Evolutionary conservation across 371 early-diverging fungal genomes (phyloP).

Genomic region (Phascolomyces articulosus): DNA sequence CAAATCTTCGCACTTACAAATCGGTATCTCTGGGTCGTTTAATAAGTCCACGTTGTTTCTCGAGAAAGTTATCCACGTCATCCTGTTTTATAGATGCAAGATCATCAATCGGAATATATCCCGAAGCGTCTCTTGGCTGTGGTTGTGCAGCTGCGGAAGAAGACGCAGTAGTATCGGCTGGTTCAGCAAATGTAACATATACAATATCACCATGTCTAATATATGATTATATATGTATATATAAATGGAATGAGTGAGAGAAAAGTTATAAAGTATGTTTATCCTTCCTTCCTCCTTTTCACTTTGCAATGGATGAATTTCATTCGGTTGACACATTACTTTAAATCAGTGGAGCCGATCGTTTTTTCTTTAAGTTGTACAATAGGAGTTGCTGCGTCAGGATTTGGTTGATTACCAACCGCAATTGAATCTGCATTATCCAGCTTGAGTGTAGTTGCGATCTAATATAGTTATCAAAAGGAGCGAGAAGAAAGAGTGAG

Average conservation of each 20-base stretch:
- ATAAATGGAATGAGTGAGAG: background rate
- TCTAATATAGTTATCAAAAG: conserved; percentile 17
- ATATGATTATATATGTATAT: background rate
- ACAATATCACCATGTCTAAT: conserved; percentile 84
- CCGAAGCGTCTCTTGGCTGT: conserved; percentile 17
- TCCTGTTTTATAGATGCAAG: conserved; percentile 62
- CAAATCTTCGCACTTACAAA: conserved; percentile 62
- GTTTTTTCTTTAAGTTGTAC: conserved; percentile 45
- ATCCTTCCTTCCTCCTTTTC: background rate
- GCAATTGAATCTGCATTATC: conserved; percentile 49
- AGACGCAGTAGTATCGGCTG: conserved; percentile 18
- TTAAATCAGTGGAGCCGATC: conserved; percentile 42
- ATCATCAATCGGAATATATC: conserved; percentile 16
- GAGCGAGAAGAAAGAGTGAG: background rate
- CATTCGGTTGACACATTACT: conserved; percentile 39
- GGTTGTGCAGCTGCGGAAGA: conserved; percentile 7
- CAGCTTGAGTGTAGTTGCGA: conserved; percentile 43
- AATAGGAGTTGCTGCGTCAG: conserved; percentile 43
- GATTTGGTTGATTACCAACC: conserved; percentile 53
- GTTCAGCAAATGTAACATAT: conserved; percentile 59
- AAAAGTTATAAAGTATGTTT: background rate
- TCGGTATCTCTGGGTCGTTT: conserved; percentile 76
- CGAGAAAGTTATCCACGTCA: conserved; percentile 80
- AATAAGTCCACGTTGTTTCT: conserved; percentile 85
- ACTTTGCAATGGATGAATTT: background rate